Evolutionary conservation across 352 stramenopile genomes (phyloP).

Genomic region (Phytophthora rubi): DNA sequence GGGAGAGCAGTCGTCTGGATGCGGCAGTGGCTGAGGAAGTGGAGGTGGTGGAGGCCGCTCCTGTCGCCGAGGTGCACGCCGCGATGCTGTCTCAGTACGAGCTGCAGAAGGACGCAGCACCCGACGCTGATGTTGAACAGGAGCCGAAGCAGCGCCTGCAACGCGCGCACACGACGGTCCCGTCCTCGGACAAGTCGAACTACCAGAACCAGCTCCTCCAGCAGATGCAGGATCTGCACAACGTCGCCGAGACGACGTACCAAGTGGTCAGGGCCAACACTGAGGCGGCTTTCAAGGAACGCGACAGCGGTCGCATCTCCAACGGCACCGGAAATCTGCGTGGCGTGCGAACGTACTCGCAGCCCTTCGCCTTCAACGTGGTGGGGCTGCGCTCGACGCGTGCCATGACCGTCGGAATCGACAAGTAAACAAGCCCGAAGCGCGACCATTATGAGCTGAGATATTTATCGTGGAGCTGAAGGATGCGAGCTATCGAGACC

Average conservation of each 20-base stretch:
- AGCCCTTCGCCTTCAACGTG: slow-evolving; percentile 50
- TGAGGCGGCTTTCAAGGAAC: slow-evolving; percentile 51
- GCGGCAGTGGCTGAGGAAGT: slow-evolving; percentile 23
- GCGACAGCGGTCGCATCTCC: slow-evolving; percentile 37
- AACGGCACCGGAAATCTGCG: slow-evolving; percentile 17
- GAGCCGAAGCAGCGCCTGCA: slow-evolving; percentile 14
- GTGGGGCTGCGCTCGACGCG: slow-evolving; percentile 49
- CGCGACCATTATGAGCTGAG: slow-evolving; percentile 26
- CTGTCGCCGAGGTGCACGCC: slow-evolving; percentile 32
- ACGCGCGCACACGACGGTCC: slow-evolving; percentile 40
- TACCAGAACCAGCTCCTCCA: slow-evolving; percentile 76
- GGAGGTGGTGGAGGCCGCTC: slow-evolving; percentile 35
- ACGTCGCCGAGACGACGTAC: slow-evolving; percentile 69
- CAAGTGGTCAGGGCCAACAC: slow-evolving; percentile 66
- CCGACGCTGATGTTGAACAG: slow-evolving; percentile 2
- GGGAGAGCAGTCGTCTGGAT: slow-evolving; percentile 1
- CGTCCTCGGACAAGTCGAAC: slow-evolving; percentile 20
- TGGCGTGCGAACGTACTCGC: slow-evolving; percentile 44
- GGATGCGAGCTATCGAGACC: slow-evolving; percentile 12
- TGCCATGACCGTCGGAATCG: slow-evolving; percentile 41
- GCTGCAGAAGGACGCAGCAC: slow-evolving; percentile 19
- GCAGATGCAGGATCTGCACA: slow-evolving; percentile 78
- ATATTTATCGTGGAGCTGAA: slow-evolving; percentile 43
- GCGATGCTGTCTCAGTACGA: slow-evolving; percentile 32
- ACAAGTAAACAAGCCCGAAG: slow-evolving; percentile 20